Evolutionary conservation across 495 filamentous ascomycete genomes (phyloP).

Genomic region (Poronia punctata): DNA sequence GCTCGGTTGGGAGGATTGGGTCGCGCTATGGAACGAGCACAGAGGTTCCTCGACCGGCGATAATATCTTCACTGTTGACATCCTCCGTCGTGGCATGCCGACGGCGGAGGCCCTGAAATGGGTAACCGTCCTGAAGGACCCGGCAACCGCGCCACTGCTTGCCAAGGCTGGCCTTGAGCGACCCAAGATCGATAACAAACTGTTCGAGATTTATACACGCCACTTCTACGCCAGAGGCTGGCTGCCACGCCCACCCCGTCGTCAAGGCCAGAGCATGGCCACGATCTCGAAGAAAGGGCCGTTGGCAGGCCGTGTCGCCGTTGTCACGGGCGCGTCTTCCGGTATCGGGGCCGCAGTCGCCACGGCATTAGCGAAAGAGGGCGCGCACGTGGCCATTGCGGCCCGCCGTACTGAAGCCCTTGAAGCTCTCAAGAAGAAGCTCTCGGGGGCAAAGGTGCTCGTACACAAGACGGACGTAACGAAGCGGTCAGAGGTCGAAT

Average conservation of each 20-base stretch:
- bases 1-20: slow-evolving; percentile 57
- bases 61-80: slow-evolving; percentile 60
- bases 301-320: slow-evolving; percentile 47
- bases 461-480: slow-evolving; percentile 57
- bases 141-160: slow-evolving; percentile 48
- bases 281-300: slow-evolving; percentile 35
- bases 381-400: slow-evolving; percentile 55
- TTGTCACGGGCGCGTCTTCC: slow-evolving; percentile 49
- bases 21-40: slow-evolving; percentile 53
- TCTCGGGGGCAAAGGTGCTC: slow-evolving; percentile 51
- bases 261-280: slow-evolving; percentile 29
- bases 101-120: slow-evolving; percentile 46
- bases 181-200: slow-evolving; percentile 50
- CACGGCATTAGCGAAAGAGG: slow-evolving; percentile 38
- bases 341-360: slow-evolving; percentile 50
- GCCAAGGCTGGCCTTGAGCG: slow-evolving; percentile 42
- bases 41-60: slow-evolving; percentile 49
- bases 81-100: slow-evolving; percentile 59
- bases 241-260: slow-evolving; percentile 48
- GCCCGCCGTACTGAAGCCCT: slow-evolving; percentile 56
- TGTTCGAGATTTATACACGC: slow-evolving; percentile 59
- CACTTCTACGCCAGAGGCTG: slow-evolving; percentile 66
- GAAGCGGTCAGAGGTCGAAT: slow-evolving; percentile 45
- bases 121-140: slow-evolving; percentile 57
- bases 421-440: slow-evolving; percentile 45